Evolutionary conservation across 139 green algal genomes (phyloP).

Genomic region (Picochlorum sp.): DNA sequence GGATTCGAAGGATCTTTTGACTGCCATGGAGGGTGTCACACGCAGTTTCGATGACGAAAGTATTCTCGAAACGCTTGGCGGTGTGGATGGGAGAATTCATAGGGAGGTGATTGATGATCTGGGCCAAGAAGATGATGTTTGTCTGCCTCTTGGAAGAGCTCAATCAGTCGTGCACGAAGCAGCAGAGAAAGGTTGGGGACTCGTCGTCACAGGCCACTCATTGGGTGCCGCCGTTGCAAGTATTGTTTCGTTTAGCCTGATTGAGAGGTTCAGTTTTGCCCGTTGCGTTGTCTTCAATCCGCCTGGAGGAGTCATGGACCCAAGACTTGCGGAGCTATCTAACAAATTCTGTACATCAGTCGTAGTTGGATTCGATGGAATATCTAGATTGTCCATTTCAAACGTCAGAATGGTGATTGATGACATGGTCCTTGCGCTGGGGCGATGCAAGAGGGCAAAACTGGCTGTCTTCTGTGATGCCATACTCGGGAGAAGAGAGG

Average conservation of each 20-base stretch:
- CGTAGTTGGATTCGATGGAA: constrained; percentile 21
- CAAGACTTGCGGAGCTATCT: constrained; percentile 14
- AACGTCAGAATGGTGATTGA: constrained; percentile 25
- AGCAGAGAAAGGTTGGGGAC: constrained; percentile 32
- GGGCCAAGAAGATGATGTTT: not conserved
- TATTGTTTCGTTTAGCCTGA: constrained; percentile 50
- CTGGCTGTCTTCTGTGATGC: constrained; percentile 3
- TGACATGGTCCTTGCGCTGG: constrained; percentile 41
- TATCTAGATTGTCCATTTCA: not conserved
- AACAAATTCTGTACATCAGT: constrained; percentile 36
- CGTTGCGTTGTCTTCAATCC: constrained; percentile 50
- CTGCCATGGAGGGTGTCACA: not conserved
- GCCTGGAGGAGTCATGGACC: constrained; percentile 35
- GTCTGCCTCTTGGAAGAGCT: constrained; percentile 12
- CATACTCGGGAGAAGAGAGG: constrained; percentile 3
- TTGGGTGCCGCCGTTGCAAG: constrained; percentile 57
- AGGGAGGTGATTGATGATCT: not conserved
- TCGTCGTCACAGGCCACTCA: constrained; percentile 60
- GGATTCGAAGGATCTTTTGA: constrained; percentile 28
- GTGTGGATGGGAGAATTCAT: not conserved
- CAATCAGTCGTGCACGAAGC: constrained; percentile 11
- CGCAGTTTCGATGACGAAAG: not conserved
- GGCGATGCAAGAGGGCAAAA: constrained; percentile 44
- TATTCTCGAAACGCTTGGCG: not conserved
- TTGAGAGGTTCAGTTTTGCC: constrained; percentile 33